phyloP scores from a whole-genome alignment of 164 flowering plant genomes.

The Stephania yunnanensis region DNA sequence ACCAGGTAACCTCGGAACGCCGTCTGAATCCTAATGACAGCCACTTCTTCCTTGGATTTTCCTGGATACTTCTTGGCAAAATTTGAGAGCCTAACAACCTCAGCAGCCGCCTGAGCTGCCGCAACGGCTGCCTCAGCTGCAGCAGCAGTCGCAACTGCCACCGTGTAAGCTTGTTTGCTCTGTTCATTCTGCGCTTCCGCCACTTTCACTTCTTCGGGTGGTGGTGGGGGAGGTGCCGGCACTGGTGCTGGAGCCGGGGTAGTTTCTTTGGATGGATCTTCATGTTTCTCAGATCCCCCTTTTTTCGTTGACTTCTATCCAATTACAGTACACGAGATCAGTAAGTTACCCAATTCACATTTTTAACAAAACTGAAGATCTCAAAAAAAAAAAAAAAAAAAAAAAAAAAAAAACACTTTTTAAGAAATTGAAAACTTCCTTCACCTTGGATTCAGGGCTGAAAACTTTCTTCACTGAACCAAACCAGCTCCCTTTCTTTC shows the following conservation, averaged over 20 bases:
- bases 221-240: slow-evolving; percentile 16
- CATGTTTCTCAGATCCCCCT: slow-evolving; percentile 37
- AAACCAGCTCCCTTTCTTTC: slow-evolving; percentile 82
- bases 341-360: background rate
- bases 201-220: slow-evolving; percentile 42
- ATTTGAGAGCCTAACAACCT: slow-evolving; percentile 59
- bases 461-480: slow-evolving; percentile 80
- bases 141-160: slow-evolving; percentile 68
- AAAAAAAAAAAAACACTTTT: background rate
- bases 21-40: slow-evolving; percentile 75
- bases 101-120: slow-evolving; percentile 81
- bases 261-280: slow-evolving; percentile 23
- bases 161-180: slow-evolving; percentile 67
- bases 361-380: background rate
- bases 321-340: slow-evolving; percentile 1
- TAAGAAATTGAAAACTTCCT: slow-evolving; percentile 23
- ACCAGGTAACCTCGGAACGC: slow-evolving; percentile 79
- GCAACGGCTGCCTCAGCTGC: slow-evolving; percentile 88
- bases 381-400: background rate
- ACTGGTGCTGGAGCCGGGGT: slow-evolving; percentile 15
- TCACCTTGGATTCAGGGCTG: slow-evolving; percentile 59
- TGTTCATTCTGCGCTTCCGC: slow-evolving; percentile 55
- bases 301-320: slow-evolving; percentile 50
- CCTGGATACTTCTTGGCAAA: slow-evolving; percentile 36
- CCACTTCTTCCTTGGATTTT: slow-evolving; percentile 65